Evolutionary conservation across 352 stramenopile species (phyloP).

Genomic region (Pythium sukuiense): DNA sequence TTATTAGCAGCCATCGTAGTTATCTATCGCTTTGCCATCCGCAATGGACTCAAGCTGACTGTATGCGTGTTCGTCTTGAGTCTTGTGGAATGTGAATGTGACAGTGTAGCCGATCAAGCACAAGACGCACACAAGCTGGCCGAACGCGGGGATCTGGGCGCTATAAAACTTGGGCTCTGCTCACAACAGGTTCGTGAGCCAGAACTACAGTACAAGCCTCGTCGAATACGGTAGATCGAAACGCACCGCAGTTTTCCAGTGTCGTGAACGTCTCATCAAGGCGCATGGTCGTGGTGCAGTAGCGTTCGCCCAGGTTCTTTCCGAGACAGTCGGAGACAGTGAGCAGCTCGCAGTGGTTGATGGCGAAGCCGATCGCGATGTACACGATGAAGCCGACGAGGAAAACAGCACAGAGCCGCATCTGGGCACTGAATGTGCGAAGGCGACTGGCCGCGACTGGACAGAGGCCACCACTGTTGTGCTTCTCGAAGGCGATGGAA

Average conservation of each 20-base stretch:
- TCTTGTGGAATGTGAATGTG: not conserved
- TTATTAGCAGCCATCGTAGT: not conserved
- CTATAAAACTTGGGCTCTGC: not conserved
- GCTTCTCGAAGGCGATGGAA: not conserved
- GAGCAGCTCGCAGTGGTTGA: not conserved
- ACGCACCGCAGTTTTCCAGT: not conserved
- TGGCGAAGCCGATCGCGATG: not conserved
- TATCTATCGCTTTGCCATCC: not conserved
- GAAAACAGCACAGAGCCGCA: not conserved
- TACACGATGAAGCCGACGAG: not conserved
- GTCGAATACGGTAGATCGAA: too few relatives aligned
- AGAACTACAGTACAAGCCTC: too few relatives aligned
- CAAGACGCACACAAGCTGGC: not conserved
- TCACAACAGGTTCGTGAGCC: too few relatives aligned
- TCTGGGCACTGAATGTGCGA: not conserved
- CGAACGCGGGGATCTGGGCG: not conserved
- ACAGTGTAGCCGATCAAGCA: not conserved
- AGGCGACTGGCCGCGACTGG: not conserved
- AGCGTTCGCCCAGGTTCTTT: not conserved
- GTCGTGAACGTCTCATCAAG: not conserved
- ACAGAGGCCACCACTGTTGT: not conserved
- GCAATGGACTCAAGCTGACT: not conserved
- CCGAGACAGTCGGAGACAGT: not conserved
- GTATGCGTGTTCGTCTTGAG: not conserved
- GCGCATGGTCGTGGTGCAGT: not conserved